Evolutionary conservation across 2,329 filamentous ascomycete species (phyloP).

Genomic region (Catunica adiposa): DNA sequence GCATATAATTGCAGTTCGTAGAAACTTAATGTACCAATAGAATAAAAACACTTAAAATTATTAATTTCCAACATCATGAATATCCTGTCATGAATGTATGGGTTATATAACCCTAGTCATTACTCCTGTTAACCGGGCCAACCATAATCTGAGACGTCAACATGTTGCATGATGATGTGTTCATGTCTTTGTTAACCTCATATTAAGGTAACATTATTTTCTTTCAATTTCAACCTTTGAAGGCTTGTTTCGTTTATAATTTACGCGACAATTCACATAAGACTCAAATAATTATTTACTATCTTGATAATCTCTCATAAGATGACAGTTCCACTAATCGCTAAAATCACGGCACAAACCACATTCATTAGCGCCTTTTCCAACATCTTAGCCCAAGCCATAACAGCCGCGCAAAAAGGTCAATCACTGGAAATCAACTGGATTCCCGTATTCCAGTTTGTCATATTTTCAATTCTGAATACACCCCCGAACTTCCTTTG

Average conservation of each 20-base stretch:
- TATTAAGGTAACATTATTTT: neutral
- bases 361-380: slow-evolving; percentile 48
- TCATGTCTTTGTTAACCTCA: neutral
- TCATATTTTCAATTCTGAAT: slow-evolving; percentile 54
- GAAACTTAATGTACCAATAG: too few relatives aligned
- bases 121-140: neutral
- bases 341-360: slow-evolving; percentile 47
- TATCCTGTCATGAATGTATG: neutral
- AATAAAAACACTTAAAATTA: too few relatives aligned
- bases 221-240: neutral
- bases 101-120: neutral
- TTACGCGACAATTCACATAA: neutral
- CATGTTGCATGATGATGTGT: neutral
- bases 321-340: slow-evolving; percentile 29
- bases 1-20: too few relatives aligned
- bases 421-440: slow-evolving; percentile 45
- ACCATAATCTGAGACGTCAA: neutral
- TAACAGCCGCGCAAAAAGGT: slow-evolving; percentile 40
- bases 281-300: neutral
- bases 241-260: neutral
- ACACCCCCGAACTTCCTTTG: slow-evolving; percentile 75
- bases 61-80: too few relatives aligned
- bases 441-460: slow-evolving; percentile 57
- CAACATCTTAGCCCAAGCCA: slow-evolving; percentile 56
- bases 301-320: neutral